phyloP scores from a whole-genome alignment of 305 asterid genomes.

The Andrographis paniculata region DNA sequence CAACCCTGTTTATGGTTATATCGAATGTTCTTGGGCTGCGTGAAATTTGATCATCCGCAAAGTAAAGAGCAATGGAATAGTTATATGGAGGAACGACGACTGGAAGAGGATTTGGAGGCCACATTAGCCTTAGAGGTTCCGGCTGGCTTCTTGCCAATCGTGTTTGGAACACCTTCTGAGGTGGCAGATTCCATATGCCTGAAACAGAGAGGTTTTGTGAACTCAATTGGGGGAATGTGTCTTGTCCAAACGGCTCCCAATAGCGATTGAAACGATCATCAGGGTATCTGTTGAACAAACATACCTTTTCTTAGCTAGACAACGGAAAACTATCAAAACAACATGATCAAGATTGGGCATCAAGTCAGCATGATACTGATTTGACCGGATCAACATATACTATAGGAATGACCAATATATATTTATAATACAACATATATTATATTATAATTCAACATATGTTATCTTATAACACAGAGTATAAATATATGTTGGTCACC shows the following conservation, averaged over 20 bases:
- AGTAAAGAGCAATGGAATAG: constrained; percentile 71
- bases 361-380: too few relatives aligned
- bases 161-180: constrained; percentile 55
- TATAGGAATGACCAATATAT: too few relatives aligned
- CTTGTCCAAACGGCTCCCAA: constrained; percentile 66
- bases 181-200: constrained; percentile 91
- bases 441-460: too few relatives aligned
- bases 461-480: too few relatives aligned
- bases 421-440: too few relatives aligned
- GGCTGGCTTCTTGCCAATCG: constrained; percentile 29
- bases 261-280: constrained; percentile 77
- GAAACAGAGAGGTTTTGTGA: constrained; percentile 41
- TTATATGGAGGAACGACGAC: too few relatives aligned
- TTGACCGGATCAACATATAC: too few relatives aligned
- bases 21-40: constrained; percentile 44
- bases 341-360: too few relatives aligned
- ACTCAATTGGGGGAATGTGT: constrained; percentile 30
- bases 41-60: constrained; percentile 49
- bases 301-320: background rate
- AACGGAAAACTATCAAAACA: too few relatives aligned
- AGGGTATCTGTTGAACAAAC: constrained; percentile 46
- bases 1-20: constrained; percentile 49
- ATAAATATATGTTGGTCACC: too few relatives aligned
- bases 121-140: constrained; percentile 42
- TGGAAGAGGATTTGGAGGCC: too few relatives aligned